Base-by-base conservation (phyloP, 768 basidiomycete species). In the Agrocybe pediades region DNA sequence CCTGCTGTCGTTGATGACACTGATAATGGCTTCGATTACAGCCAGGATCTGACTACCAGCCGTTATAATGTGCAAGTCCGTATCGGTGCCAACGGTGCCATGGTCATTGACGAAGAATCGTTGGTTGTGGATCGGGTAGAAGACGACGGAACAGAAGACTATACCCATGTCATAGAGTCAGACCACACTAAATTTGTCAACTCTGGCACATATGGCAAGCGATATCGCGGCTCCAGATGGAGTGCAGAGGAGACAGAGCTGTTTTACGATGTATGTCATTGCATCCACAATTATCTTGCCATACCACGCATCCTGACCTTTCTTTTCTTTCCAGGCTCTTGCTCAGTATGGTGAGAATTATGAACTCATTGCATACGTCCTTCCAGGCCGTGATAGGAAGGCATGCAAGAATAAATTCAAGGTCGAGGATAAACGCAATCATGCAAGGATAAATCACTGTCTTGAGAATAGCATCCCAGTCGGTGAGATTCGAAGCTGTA, bases 391-490 rank as follows among this genome's bases (percentile, higher is more conserved):
- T 15, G 90, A 92, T 63, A 80, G 94, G 17, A 92, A 89, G 64
- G 87, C 93, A 23, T 93, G 95, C 69, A 94, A 92, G 71, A 89
- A 91, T 68, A 96, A 96, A 65, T 96, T 94, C 75, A 95, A 92
- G 62, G 79, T 85, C 0, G 95, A 96, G 68, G 93, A 95, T 66
- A 90, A 82, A 71, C 84, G 82, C 66, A 87, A 95, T 66, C 78
- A 85, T 24, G 79, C 78, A n/a, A 77, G 87, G 43, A 89, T 96
- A 52, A 87, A 85, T 55, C 76, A 82, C 56, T 88, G 85, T 64
- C 71, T 95, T n/a, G 83, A 83, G 54, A 85, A 88, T 61, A 81
- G 84, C 57, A 77, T 82, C 40, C 90, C 91, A 48, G 89, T 90
- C 57, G 90, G 90, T 90, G 62, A 59, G 82, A 46, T 13, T 36